A percentile compares a stretch with the other conserved stretches of the same genome.
phyloP scores from a whole-genome alignment of 305 asterid genomes.

The Solanum chacoense region DNA sequence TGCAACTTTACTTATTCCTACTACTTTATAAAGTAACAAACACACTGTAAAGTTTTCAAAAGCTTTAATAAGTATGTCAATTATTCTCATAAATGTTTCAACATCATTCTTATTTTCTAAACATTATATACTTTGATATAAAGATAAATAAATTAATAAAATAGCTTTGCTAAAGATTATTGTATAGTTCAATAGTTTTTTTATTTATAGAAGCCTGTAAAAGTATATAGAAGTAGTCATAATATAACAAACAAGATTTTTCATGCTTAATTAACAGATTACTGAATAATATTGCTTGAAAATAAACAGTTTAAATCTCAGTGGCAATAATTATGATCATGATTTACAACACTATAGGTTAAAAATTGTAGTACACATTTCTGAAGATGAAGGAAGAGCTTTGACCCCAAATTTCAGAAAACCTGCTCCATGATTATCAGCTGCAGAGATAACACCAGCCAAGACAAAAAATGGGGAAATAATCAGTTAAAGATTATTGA shows the following conservation, averaged over 20 bases:
- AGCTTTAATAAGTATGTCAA: background rate
- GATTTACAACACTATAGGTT: slow-evolving; percentile 5
- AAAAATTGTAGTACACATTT: background rate
- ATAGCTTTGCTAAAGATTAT: background rate
- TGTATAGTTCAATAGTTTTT: background rate
- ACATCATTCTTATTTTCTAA: background rate
- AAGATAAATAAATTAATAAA: background rate
- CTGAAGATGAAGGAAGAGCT: background rate
- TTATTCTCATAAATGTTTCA: background rate
- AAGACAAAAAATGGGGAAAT: background rate
- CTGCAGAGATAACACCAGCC: background rate
- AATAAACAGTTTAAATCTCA: background rate
- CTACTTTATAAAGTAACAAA: background rate
- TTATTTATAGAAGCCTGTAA: background rate
- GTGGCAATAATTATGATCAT: background rate
- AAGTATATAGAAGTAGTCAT: background rate
- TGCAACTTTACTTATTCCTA: background rate
- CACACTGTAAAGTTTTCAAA: background rate
- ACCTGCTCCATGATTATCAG: background rate
- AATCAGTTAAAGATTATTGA: background rate
- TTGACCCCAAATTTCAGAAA: background rate
- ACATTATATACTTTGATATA: background rate
- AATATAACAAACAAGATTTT: background rate
- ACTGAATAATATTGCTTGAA: background rate
- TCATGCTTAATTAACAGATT: background rate